Conservation (phyloP, 306 rosid species). For the Bauhinia variegata region DNA sequence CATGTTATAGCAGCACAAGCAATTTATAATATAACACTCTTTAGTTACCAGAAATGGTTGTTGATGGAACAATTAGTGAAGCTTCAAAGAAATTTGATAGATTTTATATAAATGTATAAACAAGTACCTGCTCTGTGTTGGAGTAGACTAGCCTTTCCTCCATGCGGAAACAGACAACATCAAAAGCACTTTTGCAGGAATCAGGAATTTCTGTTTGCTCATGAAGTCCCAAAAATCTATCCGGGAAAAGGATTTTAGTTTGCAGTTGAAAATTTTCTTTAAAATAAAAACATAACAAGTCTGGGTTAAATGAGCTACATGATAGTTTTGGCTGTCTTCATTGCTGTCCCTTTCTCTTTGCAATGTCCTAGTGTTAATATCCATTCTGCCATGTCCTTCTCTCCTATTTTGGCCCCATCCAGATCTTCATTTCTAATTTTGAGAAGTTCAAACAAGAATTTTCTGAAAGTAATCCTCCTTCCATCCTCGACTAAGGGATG, state of each 20-base stretch:
- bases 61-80: neutral
- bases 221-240: conserved; percentile 80
- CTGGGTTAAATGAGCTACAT: conserved; percentile 49
- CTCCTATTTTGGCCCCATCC: conserved; percentile 48
- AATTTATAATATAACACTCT: conserved; percentile 1
- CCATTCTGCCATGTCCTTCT: conserved; percentile 57
- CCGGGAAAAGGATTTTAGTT: conserved; percentile 14
- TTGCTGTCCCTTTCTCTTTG: conserved; percentile 65
- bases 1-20: conserved; percentile 7
- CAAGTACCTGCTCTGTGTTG: conserved; percentile 70
- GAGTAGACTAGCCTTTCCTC: conserved; percentile 79
- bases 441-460: conserved; percentile 71
- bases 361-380: conserved; percentile 64
- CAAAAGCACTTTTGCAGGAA: conserved; percentile 84
- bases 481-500: conserved; percentile 61
- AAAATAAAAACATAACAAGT: conserved; percentile 8
- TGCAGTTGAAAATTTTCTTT: neutral
- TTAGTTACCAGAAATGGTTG: neutral
- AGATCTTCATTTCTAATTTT: conserved; percentile 39
- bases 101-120: neutral
- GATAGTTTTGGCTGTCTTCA: conserved; percentile 80
- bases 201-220: conserved; percentile 72
- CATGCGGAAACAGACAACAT: conserved; percentile 75
- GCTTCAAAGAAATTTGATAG: conserved; percentile 10
- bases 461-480: conserved; percentile 60